A percentile compares a stretch with the other conserved stretches of the same genome.
Evolutionary conservation across 768 basidiomycete species (phyloP).

Genomic region (Hemileccinum impolitum): DNA sequence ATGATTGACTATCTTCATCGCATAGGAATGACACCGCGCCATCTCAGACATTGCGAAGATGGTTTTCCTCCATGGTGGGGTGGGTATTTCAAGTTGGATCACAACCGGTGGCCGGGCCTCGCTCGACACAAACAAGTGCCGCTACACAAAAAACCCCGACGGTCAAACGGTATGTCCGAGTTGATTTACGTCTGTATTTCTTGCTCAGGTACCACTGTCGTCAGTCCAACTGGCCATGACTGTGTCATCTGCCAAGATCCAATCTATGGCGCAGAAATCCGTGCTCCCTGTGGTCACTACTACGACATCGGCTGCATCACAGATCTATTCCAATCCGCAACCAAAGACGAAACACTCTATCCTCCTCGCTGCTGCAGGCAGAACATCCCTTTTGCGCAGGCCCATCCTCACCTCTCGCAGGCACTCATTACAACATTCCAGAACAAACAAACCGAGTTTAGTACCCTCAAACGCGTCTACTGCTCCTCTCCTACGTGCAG

Average conservation of each 20-base stretch:
- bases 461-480: conserved; percentile 36
- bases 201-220: not conserved
- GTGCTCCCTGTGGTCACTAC: conserved; percentile 34
- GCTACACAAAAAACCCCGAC: not conserved
- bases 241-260: conserved; percentile 37
- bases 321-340: conserved; percentile 34
- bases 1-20: not conserved
- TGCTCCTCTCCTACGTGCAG: conserved; percentile 36
- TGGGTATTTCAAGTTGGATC: not conserved
- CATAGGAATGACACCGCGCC: not conserved
- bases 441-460: conserved; percentile 30
- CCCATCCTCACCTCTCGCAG: conserved; percentile 24
- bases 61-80: conserved; percentile 16
- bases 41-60: conserved; percentile 17
- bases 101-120: not conserved
- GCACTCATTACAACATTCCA: conserved; percentile 17
- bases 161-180: not conserved
- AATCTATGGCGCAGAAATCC: conserved; percentile 25
- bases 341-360: conserved; percentile 37
- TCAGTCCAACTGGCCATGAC: conserved; percentile 18
- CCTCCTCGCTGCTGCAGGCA: conserved; percentile 40
- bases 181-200: not conserved
- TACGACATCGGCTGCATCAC: conserved; percentile 35
- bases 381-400: conserved; percentile 25
- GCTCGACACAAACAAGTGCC: not conserved